These are phyloP conservation scores for Medicago lupulina DNA, from an alignment of 306 rosid species.

Conservation along the genomic window DNA sequence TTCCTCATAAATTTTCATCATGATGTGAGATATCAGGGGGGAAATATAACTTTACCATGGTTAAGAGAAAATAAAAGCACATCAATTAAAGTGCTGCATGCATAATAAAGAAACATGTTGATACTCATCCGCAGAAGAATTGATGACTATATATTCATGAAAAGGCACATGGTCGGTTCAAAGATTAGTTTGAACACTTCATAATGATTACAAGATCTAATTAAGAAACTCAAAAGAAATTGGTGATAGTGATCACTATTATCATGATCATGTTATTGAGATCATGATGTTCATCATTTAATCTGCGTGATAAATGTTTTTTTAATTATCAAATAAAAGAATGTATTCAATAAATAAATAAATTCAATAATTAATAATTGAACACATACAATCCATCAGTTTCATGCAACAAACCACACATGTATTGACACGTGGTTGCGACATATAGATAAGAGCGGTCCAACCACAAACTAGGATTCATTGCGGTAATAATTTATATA, in stretches of 20 bases:
- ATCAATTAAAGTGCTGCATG: conserved; percentile 45
- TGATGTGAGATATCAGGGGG: not conserved
- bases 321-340: not conserved
- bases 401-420: too few relatives aligned
- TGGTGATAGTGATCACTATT: conserved; percentile 40
- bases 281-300: conserved; percentile 47
- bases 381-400: too few relatives aligned
- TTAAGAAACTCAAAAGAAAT: conserved; percentile 45
- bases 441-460: too few relatives aligned
- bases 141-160: conserved; percentile 37
- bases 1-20: conserved; percentile 22
- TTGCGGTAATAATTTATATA: too few relatives aligned
- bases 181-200: conserved; percentile 36
- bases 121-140: conserved; percentile 36
- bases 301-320: conserved; percentile 5
- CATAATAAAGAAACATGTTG: conserved; percentile 36
- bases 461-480: too few relatives aligned
- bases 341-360: not conserved
- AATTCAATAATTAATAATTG: not conserved
- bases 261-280: conserved; percentile 52
- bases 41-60: too few relatives aligned
- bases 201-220: conserved; percentile 44
- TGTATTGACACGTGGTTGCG: too few relatives aligned
- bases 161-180: conserved; percentile 42
- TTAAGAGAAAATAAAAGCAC: not conserved